Evolutionary conservation across 352 stramenopile species (phyloP).

Genomic region (Globisporangium polare): DNA sequence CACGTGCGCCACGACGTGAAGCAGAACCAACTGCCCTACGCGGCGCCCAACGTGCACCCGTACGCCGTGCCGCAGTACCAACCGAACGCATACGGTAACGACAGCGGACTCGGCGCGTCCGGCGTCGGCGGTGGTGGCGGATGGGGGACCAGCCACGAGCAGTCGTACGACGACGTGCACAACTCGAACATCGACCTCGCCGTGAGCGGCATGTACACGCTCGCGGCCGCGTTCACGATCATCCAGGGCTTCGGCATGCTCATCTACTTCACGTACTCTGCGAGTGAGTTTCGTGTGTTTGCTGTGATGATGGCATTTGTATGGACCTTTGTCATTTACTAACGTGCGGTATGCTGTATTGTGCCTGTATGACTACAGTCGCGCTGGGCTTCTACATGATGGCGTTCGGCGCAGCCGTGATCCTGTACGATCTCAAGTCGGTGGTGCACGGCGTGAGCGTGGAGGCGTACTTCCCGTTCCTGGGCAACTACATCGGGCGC

Average conservation of each 20-base stretch:
- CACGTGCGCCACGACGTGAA: constrained; percentile 17
- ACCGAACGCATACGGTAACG: constrained; percentile 45
- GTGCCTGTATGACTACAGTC: constrained; percentile 25
- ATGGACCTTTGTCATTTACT: neutral
- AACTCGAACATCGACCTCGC: constrained; percentile 71
- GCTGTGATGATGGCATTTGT: neutral
- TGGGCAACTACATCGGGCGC: constrained; percentile 85
- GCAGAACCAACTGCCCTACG: constrained; percentile 46
- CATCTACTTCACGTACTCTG: constrained; percentile 55
- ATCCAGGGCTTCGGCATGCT: constrained; percentile 86
- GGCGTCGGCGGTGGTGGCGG: constrained; percentile 25
- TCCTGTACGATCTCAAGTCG: constrained; percentile 85
- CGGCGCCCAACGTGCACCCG: constrained; percentile 71
- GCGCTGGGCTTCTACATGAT: constrained; percentile 80
- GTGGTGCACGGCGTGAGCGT: constrained; percentile 79
- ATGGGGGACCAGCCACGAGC: constrained; percentile 39
- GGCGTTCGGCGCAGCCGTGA: constrained; percentile 71
- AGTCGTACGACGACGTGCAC: constrained; percentile 36
- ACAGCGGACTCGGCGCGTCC: constrained; percentile 24
- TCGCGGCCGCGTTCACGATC: constrained; percentile 74
- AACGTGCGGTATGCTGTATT: constrained; percentile 5
- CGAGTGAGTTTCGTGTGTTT: constrained; percentile 29
- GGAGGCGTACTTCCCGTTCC: constrained; percentile 83
- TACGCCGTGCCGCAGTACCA: constrained; percentile 82
- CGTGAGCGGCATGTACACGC: constrained; percentile 85